phyloP scores from a whole-genome alignment of 2,329 filamentous ascomycete genomes.

The Pseudomassariella vexata region DNA sequence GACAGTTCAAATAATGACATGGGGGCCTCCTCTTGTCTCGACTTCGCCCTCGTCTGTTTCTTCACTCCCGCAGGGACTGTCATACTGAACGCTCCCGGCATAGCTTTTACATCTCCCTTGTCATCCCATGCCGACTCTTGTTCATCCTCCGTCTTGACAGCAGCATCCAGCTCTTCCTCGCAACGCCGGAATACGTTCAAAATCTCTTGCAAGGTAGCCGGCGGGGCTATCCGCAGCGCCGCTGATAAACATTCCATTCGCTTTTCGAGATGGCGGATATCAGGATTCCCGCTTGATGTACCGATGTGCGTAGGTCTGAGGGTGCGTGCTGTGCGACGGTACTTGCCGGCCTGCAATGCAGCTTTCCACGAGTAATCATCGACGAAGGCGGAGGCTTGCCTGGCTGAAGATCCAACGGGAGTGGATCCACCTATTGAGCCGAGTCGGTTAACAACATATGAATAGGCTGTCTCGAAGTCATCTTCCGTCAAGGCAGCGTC shows the following conservation, averaged over 20 bases:
- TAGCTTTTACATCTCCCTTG: conserved; percentile 50
- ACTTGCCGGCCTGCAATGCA: conserved; percentile 71
- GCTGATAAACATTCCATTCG: conserved; percentile 74
- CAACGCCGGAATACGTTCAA: conserved; percentile 69
- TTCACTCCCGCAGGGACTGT: conserved; percentile 23
- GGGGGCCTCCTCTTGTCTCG: conserved; percentile 43
- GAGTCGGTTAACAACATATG: conserved; percentile 70
- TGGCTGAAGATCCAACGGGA: conserved; percentile 7
- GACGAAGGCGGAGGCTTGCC: conserved; percentile 19
- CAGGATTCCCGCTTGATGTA: conserved; percentile 51
- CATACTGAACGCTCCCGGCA: conserved; percentile 49
- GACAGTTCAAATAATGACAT: conserved; percentile 63
- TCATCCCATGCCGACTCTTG: conserved; percentile 68
- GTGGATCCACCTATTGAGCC: conserved; percentile 25
- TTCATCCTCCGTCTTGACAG: conserved; percentile 60
- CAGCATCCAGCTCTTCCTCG: conserved; percentile 68
- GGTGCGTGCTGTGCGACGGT: conserved; percentile 51
- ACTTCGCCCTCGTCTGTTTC: conserved; percentile 22
- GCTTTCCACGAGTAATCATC: conserved; percentile 76
- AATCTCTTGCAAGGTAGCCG: conserved; percentile 66
- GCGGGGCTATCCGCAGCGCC: conserved; percentile 68
- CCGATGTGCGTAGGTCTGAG: conserved; percentile 53
- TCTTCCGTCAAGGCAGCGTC: conserved; percentile 71
- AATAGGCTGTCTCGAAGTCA: conserved; percentile 82
- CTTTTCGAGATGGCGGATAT: conserved; percentile 71